Base-by-base conservation (phyloP, 306 rosid genomes). In the Castanospermum australe region DNA sequence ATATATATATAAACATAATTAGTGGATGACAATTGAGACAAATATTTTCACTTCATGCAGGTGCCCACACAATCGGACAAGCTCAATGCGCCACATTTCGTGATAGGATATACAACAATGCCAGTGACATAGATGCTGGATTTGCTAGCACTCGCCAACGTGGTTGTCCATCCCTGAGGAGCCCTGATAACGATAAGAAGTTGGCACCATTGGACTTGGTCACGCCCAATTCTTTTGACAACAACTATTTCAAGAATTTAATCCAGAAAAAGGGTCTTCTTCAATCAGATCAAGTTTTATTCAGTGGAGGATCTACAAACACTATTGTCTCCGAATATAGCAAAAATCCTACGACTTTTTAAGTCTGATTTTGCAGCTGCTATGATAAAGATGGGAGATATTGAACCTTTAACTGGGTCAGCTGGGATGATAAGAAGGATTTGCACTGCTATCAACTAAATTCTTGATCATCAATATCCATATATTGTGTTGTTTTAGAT, bases 241-340 rank as follows among this genome's bases (percentile, higher is more conserved):
- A 86, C 73, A 87, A 87, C 18, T 90, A 87, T 36, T 90, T 68
- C 70, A 87, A 87, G 62, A 87, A 89, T 51, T 77, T 89, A 51
- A 79, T 89, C 54, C 87, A 85, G 24, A 87, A 86, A 72, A 85
- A 89, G 71, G 93, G 90, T 30, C 88, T 89, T 71, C 87, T 89
- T 24, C 81, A 50, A 15, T 80, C 91, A 0, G 91, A 89, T 73
- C 93, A 84, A 47, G 82, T 84, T 50, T 33, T 80, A 0, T 84
- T 76, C 0, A 76, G 51, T 47, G 85, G 87, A 44, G 84, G 87
- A 45, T 76, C 85, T 35, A 76, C 82, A 0, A 82, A 76, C 17
- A 6, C 51, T 10, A 35, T 76, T 24, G 80, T 84, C 1, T 35
- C 82, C 0, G 80, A 84, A n/a, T 84, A 84, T 11, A 76, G 80